Evolutionary conservation across 2,329 filamentous ascomycete species (phyloP).

Genomic region (Periconia sp.): DNA sequence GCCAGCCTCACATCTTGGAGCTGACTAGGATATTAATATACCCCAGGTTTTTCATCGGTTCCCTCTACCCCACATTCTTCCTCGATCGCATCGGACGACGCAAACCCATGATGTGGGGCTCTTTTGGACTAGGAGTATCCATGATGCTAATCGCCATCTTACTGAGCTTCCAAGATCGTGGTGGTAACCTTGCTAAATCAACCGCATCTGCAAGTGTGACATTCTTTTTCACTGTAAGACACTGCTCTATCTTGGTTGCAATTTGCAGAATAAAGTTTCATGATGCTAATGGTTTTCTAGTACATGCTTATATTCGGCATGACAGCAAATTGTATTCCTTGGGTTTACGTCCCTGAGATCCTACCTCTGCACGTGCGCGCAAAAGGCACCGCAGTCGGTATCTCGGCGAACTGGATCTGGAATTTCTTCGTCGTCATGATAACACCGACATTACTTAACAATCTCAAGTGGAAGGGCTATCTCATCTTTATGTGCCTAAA

Average conservation of each 20-base stretch:
- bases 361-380: constrained; percentile 57
- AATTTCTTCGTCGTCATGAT: constrained; percentile 62
- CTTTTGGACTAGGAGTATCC: constrained; percentile 35
- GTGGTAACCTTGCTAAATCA: constrained; percentile 41
- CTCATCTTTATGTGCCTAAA: constrained; percentile 60
- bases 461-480: constrained; percentile 58
- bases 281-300: constrained; percentile 9
- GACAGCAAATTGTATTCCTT: constrained; percentile 48
- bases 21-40: not conserved
- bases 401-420: constrained; percentile 57
- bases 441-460: constrained; percentile 56
- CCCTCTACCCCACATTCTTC: constrained; percentile 48
- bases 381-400: constrained; percentile 58
- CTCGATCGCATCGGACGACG: constrained; percentile 38
- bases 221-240: constrained; percentile 55
- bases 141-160: constrained; percentile 45
- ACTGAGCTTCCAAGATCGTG: constrained; percentile 49
- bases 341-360: constrained; percentile 60
- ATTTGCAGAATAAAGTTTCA: not conserved
- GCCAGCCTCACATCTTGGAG: not conserved
- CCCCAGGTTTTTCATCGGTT: constrained; percentile 33
- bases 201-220: constrained; percentile 55
- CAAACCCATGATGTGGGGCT: constrained; percentile 41
- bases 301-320: constrained; percentile 33
- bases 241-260: not conserved